Evolutionary conservation across 495 filamentous ascomycete species (phyloP), one percentile per base, ranked within the genome.

Genomic region (Arthonia radiata): DNA sequence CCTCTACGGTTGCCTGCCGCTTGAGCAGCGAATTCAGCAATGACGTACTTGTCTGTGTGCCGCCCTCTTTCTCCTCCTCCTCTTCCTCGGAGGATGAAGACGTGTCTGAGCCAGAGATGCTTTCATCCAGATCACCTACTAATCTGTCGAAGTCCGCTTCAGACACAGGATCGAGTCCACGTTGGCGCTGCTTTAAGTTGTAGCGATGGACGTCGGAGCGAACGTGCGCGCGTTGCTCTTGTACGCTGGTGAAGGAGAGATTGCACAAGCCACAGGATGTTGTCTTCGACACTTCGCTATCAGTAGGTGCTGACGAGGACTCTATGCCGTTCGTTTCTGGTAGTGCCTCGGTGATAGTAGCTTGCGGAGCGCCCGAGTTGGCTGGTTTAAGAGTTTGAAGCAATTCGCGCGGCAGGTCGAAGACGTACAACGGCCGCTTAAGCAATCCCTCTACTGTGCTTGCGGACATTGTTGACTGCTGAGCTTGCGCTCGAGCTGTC

Each of bases 151-250:
- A 94, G 24, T 91, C 73, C 7, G 38, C 37, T 31, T 94, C 86
- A 7, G 63, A 59, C 1, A 92, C 68, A 0, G 67, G 52, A 7
- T 52, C 54, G 24, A 53, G 57, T 0, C 75, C 77, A 28, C 70
- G 59, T 18, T 91, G 47, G 50, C 76, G 83, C 41, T 76, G 78
- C 46, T 91, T 93, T 26, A 93, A 44, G 43, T 97, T 97, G 47
- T 92, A 94, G 29, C 71, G 60, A 47, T 97, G 86, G 25, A 83
- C 57, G 44, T 97, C 86, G n/a, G 82, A 90, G 29, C 71, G 69
- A 15, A 75, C 66, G 52, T 97, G 86, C 28, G 61, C 57, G 24
- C 75, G 64, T 38, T 97, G 89, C 27, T 92, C 81, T 37, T 69
- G 57, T 15, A 91, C 66, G 15, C 54, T 71, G 15, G 47, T 36